These are phyloP conservation scores for Populus euphratica DNA, from an alignment of 345 rosid species.

Conservation along the genomic window DNA sequence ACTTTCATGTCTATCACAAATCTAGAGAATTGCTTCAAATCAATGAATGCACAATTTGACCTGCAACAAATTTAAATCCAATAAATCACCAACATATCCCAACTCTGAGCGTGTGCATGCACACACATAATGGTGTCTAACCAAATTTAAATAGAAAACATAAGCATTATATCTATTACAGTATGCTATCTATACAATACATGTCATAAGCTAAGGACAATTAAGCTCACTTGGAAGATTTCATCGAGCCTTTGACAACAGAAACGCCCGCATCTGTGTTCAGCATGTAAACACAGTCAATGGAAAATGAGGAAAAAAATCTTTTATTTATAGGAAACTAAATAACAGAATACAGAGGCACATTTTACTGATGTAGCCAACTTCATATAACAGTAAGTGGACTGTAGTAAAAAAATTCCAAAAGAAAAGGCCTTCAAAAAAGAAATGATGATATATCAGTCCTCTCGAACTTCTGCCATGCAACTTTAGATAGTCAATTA, in stretches of 20 bases:
- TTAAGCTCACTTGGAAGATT: constrained; percentile 33
- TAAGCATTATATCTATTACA: neutral
- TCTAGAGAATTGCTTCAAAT: constrained; percentile 46
- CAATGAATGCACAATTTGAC: constrained; percentile 20
- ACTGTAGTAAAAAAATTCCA: neutral
- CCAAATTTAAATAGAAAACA: neutral
- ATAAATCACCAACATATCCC: neutral
- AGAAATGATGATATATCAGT: neutral
- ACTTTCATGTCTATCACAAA: constrained; percentile 58
- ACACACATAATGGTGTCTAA: neutral
- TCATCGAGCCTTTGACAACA: constrained; percentile 26
- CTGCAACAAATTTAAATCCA: constrained; percentile 28
- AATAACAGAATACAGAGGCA: neutral
- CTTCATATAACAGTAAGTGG: no score
- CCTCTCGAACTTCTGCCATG: neutral
- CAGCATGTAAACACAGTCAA: constrained; percentile 6
- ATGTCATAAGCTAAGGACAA: constrained; percentile 8
- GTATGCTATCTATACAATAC: neutral
- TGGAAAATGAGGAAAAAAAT: neutral
- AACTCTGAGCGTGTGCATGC: neutral
- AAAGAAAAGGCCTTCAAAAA: neutral
- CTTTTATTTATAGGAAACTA: neutral
- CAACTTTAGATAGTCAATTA: no score
- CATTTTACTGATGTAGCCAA: neutral
- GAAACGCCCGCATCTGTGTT: constrained; percentile 33